Evolutionary conservation across 805 yeast species (phyloP), one percentile per base, ranked within the genome.

Genomic region (Monosporozyma aerobia): DNA sequence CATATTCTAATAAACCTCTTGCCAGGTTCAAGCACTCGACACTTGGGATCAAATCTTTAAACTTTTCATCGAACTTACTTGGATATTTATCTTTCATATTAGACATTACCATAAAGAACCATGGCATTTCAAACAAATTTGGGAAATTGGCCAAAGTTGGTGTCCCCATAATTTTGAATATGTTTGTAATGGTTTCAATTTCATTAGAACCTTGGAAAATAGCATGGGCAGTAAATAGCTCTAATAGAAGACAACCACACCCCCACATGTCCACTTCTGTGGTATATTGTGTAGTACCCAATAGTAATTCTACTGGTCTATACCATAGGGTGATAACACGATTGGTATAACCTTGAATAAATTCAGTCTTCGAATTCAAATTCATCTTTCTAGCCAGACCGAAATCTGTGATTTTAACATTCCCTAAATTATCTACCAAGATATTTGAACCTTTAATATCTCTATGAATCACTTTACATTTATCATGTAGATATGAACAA

Each of bases 261-360:
- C 98, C 97, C 99, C 99, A 94, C 59, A 89, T 82, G 64, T 94
- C 99, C 9, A 94, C 94, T 60, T 87, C 96, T 43, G 89, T 72
- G 0, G 90, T 94, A 69, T 94, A 94, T 54, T 82, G 83, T 0
- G 98, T 90, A 0, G 96, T 82, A 1, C 99, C 99, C 53, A 94
- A 69, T 40, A 94, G 72, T 33, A 94, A 75, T 67, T 92, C 99
- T 0, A 98, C 98, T 1, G 99, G 99, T 54, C 99, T 78, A 67
- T 94, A 92, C 99, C 99, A 94, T 40, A 94, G 73, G 0, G 99
- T 94, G 51, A 94, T 94, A 43, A 94, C 98, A 52, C 99, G 73
- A 66, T 94, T 94, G 1, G 99, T 92, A 69, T 92, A 92, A 60
- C 90, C 94, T 32, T 58, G 57, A 3, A 87, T n/a, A n/a, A 25